Percentiles rank a stretch among this genome's conserved stretches.
Evolutionary conservation across 2,329 filamentous ascomycete species (phyloP).

Genomic region (Sporothrix brunneoviolacea): DNA sequence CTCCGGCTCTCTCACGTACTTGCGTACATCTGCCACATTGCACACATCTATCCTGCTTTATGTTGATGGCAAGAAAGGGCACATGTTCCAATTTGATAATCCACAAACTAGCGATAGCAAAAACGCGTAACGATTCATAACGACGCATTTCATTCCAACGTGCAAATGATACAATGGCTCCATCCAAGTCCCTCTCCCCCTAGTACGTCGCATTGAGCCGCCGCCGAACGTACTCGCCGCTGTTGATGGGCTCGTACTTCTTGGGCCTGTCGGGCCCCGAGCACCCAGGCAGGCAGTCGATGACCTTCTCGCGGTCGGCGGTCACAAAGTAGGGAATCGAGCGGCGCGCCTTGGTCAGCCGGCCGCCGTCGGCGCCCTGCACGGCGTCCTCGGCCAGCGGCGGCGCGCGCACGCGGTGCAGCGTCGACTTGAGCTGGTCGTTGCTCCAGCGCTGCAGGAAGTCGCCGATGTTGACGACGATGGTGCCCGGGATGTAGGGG

Average conservation of each 20-base stretch:
- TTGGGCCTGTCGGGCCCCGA: slow-evolving; percentile 33
- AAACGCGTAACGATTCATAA: no score
- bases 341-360: slow-evolving; percentile 43
- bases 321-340: slow-evolving; percentile 54
- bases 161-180: no score
- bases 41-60: no score
- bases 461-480: slow-evolving; percentile 37
- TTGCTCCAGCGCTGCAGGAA: slow-evolving; percentile 36
- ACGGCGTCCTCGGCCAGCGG: slow-evolving; percentile 6
- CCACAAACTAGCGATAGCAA: no score
- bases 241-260: slow-evolving; percentile 38
- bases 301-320: slow-evolving; percentile 40
- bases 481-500: slow-evolving; percentile 24
- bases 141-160: no score
- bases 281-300: slow-evolving; percentile 45
- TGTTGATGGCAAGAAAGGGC: no score
- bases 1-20: no score
- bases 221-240: slow-evolving; percentile 22
- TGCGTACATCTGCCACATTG: no score
- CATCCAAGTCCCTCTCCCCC: no score
- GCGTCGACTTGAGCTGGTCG: slow-evolving; percentile 19
- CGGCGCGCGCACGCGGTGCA: slow-evolving; percentile 17
- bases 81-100: no score
- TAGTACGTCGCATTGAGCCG: slow-evolving; percentile 18
- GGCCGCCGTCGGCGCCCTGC: no score